Conservation (phyloP, 2,329 filamentous ascomycete species). For the Cytospora schulzeri region DNA sequence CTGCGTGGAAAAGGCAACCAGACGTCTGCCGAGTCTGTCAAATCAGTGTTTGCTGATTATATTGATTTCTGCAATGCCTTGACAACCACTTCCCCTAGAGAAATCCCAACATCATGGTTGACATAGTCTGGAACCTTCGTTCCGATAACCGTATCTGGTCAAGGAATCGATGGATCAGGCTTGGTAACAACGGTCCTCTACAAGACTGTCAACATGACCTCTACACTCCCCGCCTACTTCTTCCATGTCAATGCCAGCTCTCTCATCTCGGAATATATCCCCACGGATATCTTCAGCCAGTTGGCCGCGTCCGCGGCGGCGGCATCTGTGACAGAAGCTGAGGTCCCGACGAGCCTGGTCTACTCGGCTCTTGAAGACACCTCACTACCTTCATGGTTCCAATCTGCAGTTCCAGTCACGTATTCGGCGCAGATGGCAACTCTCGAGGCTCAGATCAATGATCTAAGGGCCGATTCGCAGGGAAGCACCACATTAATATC, state of each 20-base stretch:
- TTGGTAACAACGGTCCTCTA: not conserved
- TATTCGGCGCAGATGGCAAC: not conserved
- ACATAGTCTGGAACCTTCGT: not conserved
- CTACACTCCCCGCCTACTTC: not conserved
- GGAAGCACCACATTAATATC: not conserved
- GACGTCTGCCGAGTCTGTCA: not conserved
- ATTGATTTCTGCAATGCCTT: not conserved
- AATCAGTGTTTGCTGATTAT: not conserved
- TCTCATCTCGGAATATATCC: not conserved
- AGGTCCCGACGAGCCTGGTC: not conserved
- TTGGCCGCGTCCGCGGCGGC: conserved; percentile 1
- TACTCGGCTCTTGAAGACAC: conserved; percentile 8
- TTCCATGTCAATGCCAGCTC: not conserved
- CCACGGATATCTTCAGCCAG: not conserved
- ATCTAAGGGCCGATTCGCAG: not conserved
- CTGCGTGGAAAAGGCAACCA: not conserved
- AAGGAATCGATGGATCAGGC: not conserved
- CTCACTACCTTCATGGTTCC: conserved; percentile 15
- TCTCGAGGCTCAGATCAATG: not conserved
- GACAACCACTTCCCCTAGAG: too few relatives aligned
- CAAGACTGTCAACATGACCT: not conserved
- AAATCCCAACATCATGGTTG: not conserved
- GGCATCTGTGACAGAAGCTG: conserved; percentile 3
- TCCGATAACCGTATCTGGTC: not conserved
- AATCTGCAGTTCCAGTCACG: not conserved